Percentiles rank a stretch among this genome's conserved stretches.
Evolutionary conservation across 805 yeast species (phyloP).

Genomic region (Candida boidinii): DNA sequence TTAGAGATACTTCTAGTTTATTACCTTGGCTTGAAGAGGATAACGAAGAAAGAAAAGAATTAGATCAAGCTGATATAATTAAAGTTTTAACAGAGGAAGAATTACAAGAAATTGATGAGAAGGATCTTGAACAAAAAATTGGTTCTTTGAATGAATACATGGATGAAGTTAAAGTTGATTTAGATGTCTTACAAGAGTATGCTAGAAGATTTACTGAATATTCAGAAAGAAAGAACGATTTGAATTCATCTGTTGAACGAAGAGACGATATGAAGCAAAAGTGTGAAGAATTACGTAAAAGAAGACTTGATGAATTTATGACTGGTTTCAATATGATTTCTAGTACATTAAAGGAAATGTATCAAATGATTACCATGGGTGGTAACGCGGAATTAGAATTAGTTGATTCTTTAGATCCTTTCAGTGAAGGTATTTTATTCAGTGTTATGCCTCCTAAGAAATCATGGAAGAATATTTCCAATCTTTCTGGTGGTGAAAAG

Average conservation of each 20-base stretch:
- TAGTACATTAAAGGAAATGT: slow-evolving; percentile 87
- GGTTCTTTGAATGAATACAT: slow-evolving; percentile 46
- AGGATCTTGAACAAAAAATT: slow-evolving; percentile 45
- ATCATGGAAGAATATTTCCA: slow-evolving; percentile 93
- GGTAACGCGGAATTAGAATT: slow-evolving; percentile 97
- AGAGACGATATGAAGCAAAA: slow-evolving; percentile 57
- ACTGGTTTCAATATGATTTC: slow-evolving; percentile 85
- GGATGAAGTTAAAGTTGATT: slow-evolving; percentile 52
- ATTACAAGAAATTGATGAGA: slow-evolving; percentile 39
- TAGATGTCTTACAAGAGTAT: slow-evolving; percentile 72
- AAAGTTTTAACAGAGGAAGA: slow-evolving; percentile 1
- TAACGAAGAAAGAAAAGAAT: slow-evolving; percentile 11
- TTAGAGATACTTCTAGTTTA: slow-evolving; percentile 46
- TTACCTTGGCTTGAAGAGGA: slow-evolving; percentile 42
- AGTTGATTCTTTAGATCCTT: slow-evolving; percentile 95
- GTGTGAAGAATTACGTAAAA: slow-evolving; percentile 63
- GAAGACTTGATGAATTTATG: slow-evolving; percentile 84
- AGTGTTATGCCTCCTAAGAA: slow-evolving; percentile 99
- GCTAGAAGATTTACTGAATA: slow-evolving; percentile 59
- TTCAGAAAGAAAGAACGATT: slow-evolving; percentile 50
- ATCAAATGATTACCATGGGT: slow-evolving; percentile 98
- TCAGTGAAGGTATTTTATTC: slow-evolving; percentile 91
- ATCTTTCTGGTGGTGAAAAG: slow-evolving; percentile 96
- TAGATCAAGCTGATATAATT: slow-evolving; percentile 26
- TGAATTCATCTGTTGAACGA: slow-evolving; percentile 56